A percentile compares a stretch with the other conserved stretches of the same genome.
phyloP scores from a whole-genome alignment of 2,329 filamentous ascomycete species.

The Trichoderma simmonsii region DNA sequence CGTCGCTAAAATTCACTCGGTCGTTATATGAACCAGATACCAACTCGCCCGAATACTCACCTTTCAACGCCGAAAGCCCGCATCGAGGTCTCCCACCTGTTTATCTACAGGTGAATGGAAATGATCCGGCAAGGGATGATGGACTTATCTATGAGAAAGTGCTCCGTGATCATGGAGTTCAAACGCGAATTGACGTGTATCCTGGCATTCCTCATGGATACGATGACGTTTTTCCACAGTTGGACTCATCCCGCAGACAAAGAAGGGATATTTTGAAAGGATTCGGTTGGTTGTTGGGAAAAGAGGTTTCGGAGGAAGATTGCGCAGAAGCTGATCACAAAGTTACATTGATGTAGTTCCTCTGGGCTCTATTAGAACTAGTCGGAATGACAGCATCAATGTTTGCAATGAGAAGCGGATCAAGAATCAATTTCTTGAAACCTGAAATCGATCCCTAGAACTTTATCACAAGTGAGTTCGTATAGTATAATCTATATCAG shows the following conservation, averaged over 20 bases:
- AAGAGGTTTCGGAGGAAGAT: background rate
- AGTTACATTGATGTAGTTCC: background rate
- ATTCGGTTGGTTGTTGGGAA: background rate
- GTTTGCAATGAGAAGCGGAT: background rate
- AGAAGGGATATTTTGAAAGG: background rate
- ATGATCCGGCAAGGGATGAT: background rate
- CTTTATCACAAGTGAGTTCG: background rate
- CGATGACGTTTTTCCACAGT: background rate
- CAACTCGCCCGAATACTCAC: background rate
- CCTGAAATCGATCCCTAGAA: background rate
- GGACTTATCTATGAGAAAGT: background rate
- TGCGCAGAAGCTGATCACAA: background rate
- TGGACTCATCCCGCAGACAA: background rate
- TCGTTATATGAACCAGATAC: background rate
- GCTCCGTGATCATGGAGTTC: background rate
- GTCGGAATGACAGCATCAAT: background rate
- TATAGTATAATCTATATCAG: background rate
- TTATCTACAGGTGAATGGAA: background rate
- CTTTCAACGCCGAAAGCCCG: background rate
- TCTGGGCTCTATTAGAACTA: background rate
- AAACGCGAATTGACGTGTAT: background rate
- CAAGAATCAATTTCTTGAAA: background rate
- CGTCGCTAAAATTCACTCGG: background rate
- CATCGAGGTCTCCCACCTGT: background rate
- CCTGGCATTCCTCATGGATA: background rate